Base-by-base conservation (phyloP, 441 rosid genomes). In the Oxalis stricta region DNA sequence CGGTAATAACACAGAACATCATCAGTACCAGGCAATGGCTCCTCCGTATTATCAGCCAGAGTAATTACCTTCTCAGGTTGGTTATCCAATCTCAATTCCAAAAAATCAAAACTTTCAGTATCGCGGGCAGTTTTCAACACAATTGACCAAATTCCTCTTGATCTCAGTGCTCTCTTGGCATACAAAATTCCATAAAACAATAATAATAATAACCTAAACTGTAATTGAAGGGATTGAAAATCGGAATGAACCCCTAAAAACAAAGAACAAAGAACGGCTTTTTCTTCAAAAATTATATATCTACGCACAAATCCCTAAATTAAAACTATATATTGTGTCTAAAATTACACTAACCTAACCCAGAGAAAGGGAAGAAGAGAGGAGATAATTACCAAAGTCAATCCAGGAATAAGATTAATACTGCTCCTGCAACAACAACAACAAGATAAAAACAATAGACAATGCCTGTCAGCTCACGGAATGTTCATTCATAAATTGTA, bases 141-240 rank as follows among this genome's bases (percentile, higher is more conserved):
- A 41, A 33, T 5, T 48, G 9, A 33, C 44, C 19, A 43, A 44
- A 47, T 47, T 50, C 32, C 54, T 51, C 4, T 33, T 44, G 35
- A 57, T 56, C 57, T 58, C 60, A 48, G 46, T 41, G 48, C 53
- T 56, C 29, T 46, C 69, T 53, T 66, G 83, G 72, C 79, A 75
- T 60, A 75, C 77, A 71, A 73, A 76, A 2, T 23, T 3, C 28
- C 28, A 23, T 23, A 23, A 23, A 23, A 23, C 3, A 23, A 23
- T 78, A 66, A 76, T 77, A 71, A 18, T 48, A 22, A 10, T 62
- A 46, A 18, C 41, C 60, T 33, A 40, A 52, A 10, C 13, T 48
- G 18, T 37, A 39, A 51, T 16, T 17, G 9, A n/a, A 37, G n/a
- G 14, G 30, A 37, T 50, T 13, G 10, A 30, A 15, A 22, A 18